Conservation (phyloP, 331 rosid genomes). For the Spiraea crenata region DNA sequence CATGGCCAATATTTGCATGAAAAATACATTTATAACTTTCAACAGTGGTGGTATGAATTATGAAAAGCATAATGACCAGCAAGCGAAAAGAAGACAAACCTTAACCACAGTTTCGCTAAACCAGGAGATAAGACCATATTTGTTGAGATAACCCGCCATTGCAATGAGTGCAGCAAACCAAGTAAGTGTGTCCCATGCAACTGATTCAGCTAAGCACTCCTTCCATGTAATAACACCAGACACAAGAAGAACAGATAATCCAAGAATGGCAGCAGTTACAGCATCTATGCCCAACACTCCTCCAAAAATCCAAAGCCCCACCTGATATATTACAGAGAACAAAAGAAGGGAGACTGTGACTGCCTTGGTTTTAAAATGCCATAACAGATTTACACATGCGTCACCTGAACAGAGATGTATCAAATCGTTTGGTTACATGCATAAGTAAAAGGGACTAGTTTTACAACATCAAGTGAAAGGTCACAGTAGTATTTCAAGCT, state of each 20-base stretch:
- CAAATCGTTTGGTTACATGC: neutral
- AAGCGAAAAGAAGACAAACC: conserved; percentile 47
- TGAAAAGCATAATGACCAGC: neutral
- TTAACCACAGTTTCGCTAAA: conserved; percentile 89
- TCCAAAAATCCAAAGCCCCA: conserved; percentile 97
- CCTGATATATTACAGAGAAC: conserved; percentile 38
- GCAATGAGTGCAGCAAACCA: conserved; percentile 99
- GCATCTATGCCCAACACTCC: conserved; percentile 74
- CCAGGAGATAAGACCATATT: conserved; percentile 97
- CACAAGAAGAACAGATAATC: conserved; percentile 80
- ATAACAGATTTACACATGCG: neutral
- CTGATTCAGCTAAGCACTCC: conserved; percentile 93
- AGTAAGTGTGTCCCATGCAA: conserved; percentile 98
- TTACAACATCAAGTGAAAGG: neutral
- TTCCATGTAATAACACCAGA: conserved; percentile 97
- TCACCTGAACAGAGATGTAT: neutral
- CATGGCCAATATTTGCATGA: too few species aligned
- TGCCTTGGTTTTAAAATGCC: neutral
- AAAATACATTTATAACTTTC: neutral
- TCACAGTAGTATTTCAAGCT: neutral
- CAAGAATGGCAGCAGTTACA: conserved; percentile 92
- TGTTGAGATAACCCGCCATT: conserved; percentile 98
- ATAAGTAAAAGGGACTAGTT: neutral
- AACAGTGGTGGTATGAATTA: neutral
- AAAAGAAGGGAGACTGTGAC: conserved; percentile 8